Evolutionary conservation across 2,329 filamentous ascomycete species (phyloP), one percentile per base, ranked within the genome.

Genomic region (Ilyonectria robusta): DNA sequence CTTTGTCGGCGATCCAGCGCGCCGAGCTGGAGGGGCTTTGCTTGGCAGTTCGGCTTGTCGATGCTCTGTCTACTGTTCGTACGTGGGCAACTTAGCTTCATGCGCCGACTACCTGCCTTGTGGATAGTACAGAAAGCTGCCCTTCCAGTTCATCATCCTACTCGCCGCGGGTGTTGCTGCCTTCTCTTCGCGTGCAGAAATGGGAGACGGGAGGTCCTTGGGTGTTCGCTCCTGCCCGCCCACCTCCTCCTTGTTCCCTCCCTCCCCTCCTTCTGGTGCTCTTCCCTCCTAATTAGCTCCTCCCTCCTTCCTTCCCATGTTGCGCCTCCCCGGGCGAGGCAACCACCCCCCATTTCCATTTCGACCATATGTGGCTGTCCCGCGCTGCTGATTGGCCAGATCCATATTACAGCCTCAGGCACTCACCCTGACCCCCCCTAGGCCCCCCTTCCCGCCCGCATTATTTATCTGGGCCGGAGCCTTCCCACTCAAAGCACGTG

Each of bases 401-500:
- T 29, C 56, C 57, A 17, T 29, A 47, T 59, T 29, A 61, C 47
- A 46, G 74, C 74, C 74, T 76, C 72, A 76, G 72, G 72, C 73
- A 72, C 13, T n/a, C 17, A 9, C 15, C 29, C 29, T 8, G 23
- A 11, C 31, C 33, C 60, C 29, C 60, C 57, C 54, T 51, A 23
- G 31, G 57, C 37, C 35, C 23, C 33, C 50, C 59, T 62, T 21
- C 35, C 68, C 57, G 57, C 59, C 60, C 58, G 66, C 65, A 68
- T 69, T 79, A 79, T 79, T 79, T 79, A 80, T 79, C 74, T 73
- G 73, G 69, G 72, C 77, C 75, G 40, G 40, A 42, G 71, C 76
- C 76, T 77, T 77, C 78, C 75, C 77, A 78, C 74, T 78, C 80
- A 60, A 61, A 47, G 79, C 80, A 82, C 80, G 80, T 82, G 80